A percentile compares a stretch with the other conserved stretches of the same genome.
Evolutionary conservation across 2,329 filamentous ascomycete genomes (phyloP).

Genomic region (Aureobasidium leucospermi): DNA sequence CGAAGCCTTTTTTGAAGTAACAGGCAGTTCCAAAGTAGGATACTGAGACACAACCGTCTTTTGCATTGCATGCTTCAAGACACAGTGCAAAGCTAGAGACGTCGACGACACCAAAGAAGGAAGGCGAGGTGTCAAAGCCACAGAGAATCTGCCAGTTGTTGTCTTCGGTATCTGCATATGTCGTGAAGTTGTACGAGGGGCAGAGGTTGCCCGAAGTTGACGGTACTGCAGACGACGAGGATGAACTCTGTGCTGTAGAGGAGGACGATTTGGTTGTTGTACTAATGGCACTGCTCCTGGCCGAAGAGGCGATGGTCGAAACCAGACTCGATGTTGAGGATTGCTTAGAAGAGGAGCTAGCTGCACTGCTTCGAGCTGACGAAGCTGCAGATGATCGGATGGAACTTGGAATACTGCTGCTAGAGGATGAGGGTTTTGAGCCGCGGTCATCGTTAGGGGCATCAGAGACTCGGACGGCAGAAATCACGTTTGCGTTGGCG

Average conservation of each 20-base stretch:
- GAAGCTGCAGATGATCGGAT: background rate
- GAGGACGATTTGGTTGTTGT: no score
- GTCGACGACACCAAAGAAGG: background rate
- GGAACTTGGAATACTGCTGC: background rate
- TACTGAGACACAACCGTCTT: conserved; percentile 8
- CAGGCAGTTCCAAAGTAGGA: conserved; percentile 11
- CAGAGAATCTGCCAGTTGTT: conserved; percentile 7
- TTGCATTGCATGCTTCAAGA: conserved; percentile 13
- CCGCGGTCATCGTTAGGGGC: background rate
- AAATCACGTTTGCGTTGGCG: conserved; percentile 3
- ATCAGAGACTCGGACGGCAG: conserved; percentile 7
- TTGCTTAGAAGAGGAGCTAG: no score
- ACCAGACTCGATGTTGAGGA: no score
- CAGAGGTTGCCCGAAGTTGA: background rate
- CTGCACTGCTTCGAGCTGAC: no score
- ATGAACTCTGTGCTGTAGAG: no score
- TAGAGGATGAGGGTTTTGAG: conserved; percentile 21
- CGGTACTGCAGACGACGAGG: conserved; percentile 15
- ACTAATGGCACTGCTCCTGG: no score
- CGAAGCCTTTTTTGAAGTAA: conserved; percentile 12
- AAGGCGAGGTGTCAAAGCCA: background rate
- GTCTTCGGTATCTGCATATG: conserved; percentile 3
- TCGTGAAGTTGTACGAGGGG: background rate
- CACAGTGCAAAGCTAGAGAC: background rate
- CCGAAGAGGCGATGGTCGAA: no score